A percentile compares a stretch with the other conserved stretches of the same genome.
These are phyloP conservation scores for Serendipita indica DNA, from an alignment of 768 basidiomycete genomes.

Conservation along the genomic window DNA sequence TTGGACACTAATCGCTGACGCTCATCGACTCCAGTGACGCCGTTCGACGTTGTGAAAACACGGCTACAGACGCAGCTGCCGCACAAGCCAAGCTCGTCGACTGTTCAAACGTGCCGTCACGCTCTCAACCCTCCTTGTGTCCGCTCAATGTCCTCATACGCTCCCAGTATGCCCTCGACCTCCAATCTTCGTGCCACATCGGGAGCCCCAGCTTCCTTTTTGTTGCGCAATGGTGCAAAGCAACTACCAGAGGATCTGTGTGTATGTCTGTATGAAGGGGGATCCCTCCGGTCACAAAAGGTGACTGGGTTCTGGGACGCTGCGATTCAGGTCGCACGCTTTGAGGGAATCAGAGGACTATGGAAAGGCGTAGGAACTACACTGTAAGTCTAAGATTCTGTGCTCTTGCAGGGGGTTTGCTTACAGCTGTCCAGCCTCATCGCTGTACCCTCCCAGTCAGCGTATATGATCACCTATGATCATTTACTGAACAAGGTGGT, in stretches of 20 bases:
- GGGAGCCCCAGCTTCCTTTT: not conserved
- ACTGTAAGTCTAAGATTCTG: slow-evolving; percentile 39
- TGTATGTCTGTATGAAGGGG: slow-evolving; percentile 69
- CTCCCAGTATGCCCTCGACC: slow-evolving; percentile 18
- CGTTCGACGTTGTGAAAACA: slow-evolving; percentile 96
- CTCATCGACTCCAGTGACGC: slow-evolving; percentile 59
- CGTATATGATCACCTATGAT: slow-evolving; percentile 95
- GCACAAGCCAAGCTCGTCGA: slow-evolving; percentile 31
- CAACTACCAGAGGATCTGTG: slow-evolving; percentile 43
- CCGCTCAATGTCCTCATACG: slow-evolving; percentile 63
- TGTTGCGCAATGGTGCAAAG: slow-evolving; percentile 14
- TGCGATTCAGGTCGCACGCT: slow-evolving; percentile 58
- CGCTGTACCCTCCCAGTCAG: slow-evolving; percentile 79
- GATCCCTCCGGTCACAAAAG: slow-evolving; percentile 50
- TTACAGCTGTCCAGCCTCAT: slow-evolving; percentile 42
- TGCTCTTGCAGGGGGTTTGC: not conserved
- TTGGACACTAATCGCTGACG: not conserved
- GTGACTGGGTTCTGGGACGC: slow-evolving; percentile 82
- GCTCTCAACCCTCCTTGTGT: slow-evolving; percentile 41
- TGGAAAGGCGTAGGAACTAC: slow-evolving; percentile 95
- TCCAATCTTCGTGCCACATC: slow-evolving; percentile 7
- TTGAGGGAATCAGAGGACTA: slow-evolving; percentile 69
- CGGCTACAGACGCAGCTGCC: slow-evolving; percentile 85
- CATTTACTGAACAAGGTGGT: slow-evolving; percentile 53
- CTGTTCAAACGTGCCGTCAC: slow-evolving; percentile 52